Percentiles rank a stretch among this genome's conserved stretches.
phyloP scores from a whole-genome alignment of 495 filamentous ascomycete species.

The Penicillium atrosanguineum region DNA sequence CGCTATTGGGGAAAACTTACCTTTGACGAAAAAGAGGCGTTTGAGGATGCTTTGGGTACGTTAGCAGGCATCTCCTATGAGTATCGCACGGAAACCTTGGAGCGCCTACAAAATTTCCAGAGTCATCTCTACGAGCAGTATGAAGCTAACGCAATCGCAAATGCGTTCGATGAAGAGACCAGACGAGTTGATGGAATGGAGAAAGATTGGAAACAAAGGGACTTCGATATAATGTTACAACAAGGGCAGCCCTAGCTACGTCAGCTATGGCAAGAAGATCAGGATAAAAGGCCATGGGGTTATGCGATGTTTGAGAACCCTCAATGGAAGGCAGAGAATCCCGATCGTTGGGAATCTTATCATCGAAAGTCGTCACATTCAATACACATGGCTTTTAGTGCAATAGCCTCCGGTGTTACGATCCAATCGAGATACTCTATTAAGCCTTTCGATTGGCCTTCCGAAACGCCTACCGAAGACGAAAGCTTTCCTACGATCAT shows the following conservation, averaged over 20 bases:
- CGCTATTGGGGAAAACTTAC: slow-evolving; percentile 1
- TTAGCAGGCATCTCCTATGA: background rate
- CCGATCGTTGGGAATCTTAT: background rate
- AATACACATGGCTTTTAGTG: background rate
- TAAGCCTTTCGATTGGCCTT: slow-evolving; percentile 1
- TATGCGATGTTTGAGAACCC: slow-evolving; percentile 1
- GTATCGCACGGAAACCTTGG: background rate
- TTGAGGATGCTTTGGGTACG: background rate
- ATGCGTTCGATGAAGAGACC: background rate
- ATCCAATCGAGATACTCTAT: background rate
- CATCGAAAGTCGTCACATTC: background rate
- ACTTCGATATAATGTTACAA: background rate
- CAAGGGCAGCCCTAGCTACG: background rate
- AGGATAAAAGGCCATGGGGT: slow-evolving; percentile 1
- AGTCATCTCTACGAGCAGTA: background rate
- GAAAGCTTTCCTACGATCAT: background rate
- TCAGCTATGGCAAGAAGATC: slow-evolving; percentile 2
- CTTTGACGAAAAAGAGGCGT: background rate
- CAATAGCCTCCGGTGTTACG: background rate
- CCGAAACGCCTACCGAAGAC: background rate
- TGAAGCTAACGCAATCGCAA: slow-evolving; percentile 2
- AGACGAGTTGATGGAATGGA: background rate
- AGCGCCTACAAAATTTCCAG: background rate
- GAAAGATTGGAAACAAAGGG: background rate
- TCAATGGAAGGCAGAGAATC: slow-evolving; percentile 2